Percentiles rank a stretch among this genome's conserved stretches.
These are phyloP conservation scores for Noccaea caerulescens DNA, from an alignment of 345 rosid genomes.

Conservation along the genomic window DNA sequence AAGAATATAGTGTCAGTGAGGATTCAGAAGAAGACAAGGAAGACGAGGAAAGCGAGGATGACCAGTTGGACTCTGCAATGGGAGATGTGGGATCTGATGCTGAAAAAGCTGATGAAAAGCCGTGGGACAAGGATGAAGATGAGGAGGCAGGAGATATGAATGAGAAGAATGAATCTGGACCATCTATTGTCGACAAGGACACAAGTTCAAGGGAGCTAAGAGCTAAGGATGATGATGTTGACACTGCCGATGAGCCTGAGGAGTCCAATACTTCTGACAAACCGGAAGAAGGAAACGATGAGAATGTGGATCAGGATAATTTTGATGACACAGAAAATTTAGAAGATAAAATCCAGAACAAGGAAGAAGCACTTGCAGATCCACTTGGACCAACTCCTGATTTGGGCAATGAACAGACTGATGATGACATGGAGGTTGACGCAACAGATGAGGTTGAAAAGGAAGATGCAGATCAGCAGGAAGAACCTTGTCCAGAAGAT, in stretches of 20 bases:
- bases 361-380: conserved; percentile 71
- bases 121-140: conserved; percentile 68
- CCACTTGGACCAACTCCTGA: conserved; percentile 63
- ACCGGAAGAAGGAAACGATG: conserved; percentile 51
- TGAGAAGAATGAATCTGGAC: conserved; percentile 83
- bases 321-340: conserved; percentile 50
- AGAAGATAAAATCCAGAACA: conserved; percentile 63
- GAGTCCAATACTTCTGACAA: conserved; percentile 52
- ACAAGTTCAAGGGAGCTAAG: conserved; percentile 68
- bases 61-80: conserved; percentile 71
- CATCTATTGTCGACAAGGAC: conserved; percentile 65
- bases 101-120: conserved; percentile 78
- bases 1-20: conserved; percentile 71
- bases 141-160: conserved; percentile 51
- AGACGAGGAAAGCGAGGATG: conserved; percentile 58
- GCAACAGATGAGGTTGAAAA: conserved; percentile 54
- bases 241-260: conserved; percentile 50
- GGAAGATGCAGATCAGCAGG: conserved; percentile 52
- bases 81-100: conserved; percentile 76
- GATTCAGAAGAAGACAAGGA: conserved; percentile 71
- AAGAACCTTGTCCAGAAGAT: conserved; percentile 55
- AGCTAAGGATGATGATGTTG: conserved; percentile 71
- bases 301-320: conserved; percentile 52
- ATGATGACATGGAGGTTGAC: conserved; percentile 59
- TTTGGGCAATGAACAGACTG: conserved; percentile 51